Evolutionary conservation across 2,329 filamentous ascomycete species (phyloP), one percentile per base, ranked within the genome.

Genomic region (Cordyceps militaris): DNA sequence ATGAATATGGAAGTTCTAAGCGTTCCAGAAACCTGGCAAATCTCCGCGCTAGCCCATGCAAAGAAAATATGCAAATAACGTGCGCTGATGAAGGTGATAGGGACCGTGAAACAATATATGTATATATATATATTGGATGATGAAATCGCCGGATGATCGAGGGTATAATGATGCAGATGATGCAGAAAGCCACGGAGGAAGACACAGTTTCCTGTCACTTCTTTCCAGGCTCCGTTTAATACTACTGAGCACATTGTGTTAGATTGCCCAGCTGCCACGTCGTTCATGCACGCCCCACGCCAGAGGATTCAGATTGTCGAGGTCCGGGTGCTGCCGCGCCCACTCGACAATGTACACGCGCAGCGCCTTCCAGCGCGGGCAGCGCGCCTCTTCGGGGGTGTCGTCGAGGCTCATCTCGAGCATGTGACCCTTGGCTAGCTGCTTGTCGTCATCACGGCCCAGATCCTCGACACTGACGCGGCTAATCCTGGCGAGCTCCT

Each of bases 331-430:
- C 71, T 96, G 91, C 58, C 87, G 80, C 24, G 88, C 92, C 93
- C 93, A 97, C 70, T 96, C 91, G 38, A 80, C 79, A 40, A 97
- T 88, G 70, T 97, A 97, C 42, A 85, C 69, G 66, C 86, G 87
- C 44, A 97, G 76, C 1, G 93, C 93, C 66, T 81, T 85, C 93
- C 93, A 97, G 55, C 93, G 81, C 56, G 85, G 77, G 57, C 78
- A 78, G 49, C 88, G 88, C 60, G 75, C 71, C 50, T 79, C 76
- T 60, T 71, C 79, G 32, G 71, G 67, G 40, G 69, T 67, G 10
- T 72, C 68, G 10, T 74, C 71, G 55, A 69, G 73, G 64, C 73
- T 81, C 74, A 72, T 81, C 68, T 74, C 80, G 64, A 78, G 74
- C 64, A 96, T 87, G 68, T 96, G 90, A 0, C 92, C 92, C 66